phyloP scores from a whole-genome alignment of 371 early-diverging fungal genomes.

The Mortierella sp. region DNA sequence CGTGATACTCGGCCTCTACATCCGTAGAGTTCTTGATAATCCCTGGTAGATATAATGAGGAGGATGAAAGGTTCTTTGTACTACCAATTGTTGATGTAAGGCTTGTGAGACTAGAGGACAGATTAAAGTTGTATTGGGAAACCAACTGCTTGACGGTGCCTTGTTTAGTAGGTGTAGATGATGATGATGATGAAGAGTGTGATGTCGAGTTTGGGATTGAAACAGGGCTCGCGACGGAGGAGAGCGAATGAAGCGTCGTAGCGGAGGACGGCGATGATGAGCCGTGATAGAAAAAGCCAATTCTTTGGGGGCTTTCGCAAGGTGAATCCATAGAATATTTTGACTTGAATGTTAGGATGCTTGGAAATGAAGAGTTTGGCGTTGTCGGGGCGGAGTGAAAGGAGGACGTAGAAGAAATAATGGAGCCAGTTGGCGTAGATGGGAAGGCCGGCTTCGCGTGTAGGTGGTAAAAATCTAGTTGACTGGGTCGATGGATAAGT shows the following conservation, averaged over 20 bases:
- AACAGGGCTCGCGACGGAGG: slow-evolving; percentile 15
- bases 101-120: slow-evolving; percentile 41
- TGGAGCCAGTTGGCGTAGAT: slow-evolving; percentile 19
- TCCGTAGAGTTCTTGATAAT: slow-evolving; percentile 49
- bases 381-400: slow-evolving; percentile 16
- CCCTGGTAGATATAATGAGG: slow-evolving; percentile 38
- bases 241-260: slow-evolving; percentile 33
- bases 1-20: slow-evolving; percentile 50
- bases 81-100: slow-evolving; percentile 25
- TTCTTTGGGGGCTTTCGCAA: slow-evolving; percentile 3
- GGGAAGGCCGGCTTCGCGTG: slow-evolving; percentile 45
- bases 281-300: slow-evolving; percentile 11
- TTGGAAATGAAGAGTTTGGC: slow-evolving; percentile 24
- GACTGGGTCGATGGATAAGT: slow-evolving; percentile 34
- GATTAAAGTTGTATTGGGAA: slow-evolving; percentile 36
- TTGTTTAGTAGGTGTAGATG: slow-evolving; percentile 14
- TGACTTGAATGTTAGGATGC: slow-evolving; percentile 1
- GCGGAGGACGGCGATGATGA: slow-evolving; percentile 32
- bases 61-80: slow-evolving; percentile 36
- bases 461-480: slow-evolving; percentile 41
- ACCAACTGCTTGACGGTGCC: slow-evolving; percentile 35
- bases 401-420: slow-evolving; percentile 25
- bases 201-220: slow-evolving; percentile 16
- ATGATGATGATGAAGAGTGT: slow-evolving; percentile 1
- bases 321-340: slow-evolving; percentile 19